Evolutionary conservation across 2,329 filamentous ascomycete genomes (phyloP).

Genomic region (Penicillium sp.): DNA sequence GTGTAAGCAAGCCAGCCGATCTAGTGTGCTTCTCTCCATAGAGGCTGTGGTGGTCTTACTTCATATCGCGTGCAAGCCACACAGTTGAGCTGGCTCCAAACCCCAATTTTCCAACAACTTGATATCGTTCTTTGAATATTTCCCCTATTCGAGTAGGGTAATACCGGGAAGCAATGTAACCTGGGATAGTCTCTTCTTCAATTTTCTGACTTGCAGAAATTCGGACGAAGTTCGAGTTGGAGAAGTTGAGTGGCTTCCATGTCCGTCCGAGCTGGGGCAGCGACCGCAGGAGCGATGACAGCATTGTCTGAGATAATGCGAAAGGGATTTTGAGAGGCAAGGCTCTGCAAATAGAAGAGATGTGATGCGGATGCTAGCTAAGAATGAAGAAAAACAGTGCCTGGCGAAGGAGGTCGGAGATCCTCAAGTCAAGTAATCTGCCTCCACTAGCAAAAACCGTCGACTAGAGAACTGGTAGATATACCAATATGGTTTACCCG

Average conservation of each 20-base stretch:
- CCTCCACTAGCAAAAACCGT: too few species aligned
- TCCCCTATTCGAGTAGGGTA: conserved; percentile 34
- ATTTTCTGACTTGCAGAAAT: conserved; percentile 26
- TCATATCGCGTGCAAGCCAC: conserved; percentile 38
- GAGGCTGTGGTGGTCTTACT: conserved; percentile 17
- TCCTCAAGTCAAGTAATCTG: too few species aligned
- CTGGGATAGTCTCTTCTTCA: conserved; percentile 34
- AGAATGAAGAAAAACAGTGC: too few species aligned
- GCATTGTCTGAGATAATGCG: too few species aligned
- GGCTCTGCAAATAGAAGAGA: too few species aligned
- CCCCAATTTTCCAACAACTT: conserved; percentile 37
- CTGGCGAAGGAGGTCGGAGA: too few species aligned
- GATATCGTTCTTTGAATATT: conserved; percentile 29
- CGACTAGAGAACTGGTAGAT: too few species aligned
- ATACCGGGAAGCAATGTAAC: conserved; percentile 23
- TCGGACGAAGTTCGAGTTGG: conserved; percentile 26
- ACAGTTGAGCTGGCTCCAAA: conserved; percentile 36
- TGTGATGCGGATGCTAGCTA: too few species aligned
- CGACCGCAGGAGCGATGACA: conserved; percentile 20
- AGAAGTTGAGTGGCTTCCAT: conserved; percentile 34
- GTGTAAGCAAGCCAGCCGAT: background rate
- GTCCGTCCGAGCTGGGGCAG: conserved; percentile 21
- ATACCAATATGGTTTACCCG: too few species aligned
- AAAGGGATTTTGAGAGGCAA: too few species aligned
- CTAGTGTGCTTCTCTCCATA: too few species aligned